Evolutionary conservation across 75 land plant species (phyloP).

Genomic region (Selaginella moellendorffii): DNA sequence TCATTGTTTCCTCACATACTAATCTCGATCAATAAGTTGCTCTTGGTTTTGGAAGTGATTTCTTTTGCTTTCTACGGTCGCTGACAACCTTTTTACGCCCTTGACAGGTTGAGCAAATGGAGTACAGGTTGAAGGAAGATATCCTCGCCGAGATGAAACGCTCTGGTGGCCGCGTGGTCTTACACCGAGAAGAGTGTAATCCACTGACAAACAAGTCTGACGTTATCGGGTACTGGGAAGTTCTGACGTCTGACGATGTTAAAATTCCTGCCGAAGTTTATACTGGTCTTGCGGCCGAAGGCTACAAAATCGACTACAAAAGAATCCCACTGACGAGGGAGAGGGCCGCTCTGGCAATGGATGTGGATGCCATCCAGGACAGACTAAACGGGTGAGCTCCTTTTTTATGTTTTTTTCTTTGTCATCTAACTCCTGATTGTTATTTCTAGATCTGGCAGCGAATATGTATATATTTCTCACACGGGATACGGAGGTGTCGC

Average conservation of each 20-base stretch:
- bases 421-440: slow-evolving; percentile 8
- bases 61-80: too few species aligned
- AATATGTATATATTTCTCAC: slow-evolving; percentile 78
- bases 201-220: slow-evolving; percentile 40
- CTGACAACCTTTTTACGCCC: too few species aligned
- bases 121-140: slow-evolving; percentile 85
- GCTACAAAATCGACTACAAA: slow-evolving; percentile 54
- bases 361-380: slow-evolving; percentile 75
- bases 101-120: slow-evolving; percentile 89
- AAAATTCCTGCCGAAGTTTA: slow-evolving; percentile 86
- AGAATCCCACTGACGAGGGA: slow-evolving; percentile 86
- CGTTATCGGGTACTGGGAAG: slow-evolving; percentile 90
- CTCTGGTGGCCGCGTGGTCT: slow-evolving; percentile 64
- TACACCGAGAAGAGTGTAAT: slow-evolving; percentile 78
- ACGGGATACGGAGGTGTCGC: slow-evolving; percentile 92
- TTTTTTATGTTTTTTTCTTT: neutral
- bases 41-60: too few species aligned
- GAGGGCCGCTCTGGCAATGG: slow-evolving; percentile 71
- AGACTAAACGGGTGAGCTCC: slow-evolving; percentile 57
- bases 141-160: slow-evolving; percentile 58
- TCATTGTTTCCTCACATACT: neutral
- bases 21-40: neutral
- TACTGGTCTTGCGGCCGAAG: slow-evolving; percentile 46
- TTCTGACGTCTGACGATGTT: slow-evolving; percentile 56
- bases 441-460: slow-evolving; percentile 40